Evolutionary conservation across 257 asterid species (phyloP).

Genomic region (Plectranthus barbatus): DNA sequence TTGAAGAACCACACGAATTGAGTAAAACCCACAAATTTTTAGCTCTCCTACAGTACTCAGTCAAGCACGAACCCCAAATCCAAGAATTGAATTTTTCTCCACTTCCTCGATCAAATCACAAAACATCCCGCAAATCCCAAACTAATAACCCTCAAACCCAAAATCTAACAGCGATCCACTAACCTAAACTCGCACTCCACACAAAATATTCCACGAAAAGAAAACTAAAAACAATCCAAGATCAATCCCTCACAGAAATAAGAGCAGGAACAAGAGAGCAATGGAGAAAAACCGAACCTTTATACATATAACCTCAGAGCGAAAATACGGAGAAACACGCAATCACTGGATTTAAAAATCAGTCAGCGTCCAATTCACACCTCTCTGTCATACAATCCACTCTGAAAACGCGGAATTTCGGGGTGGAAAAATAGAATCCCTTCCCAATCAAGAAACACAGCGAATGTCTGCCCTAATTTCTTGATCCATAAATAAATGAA

Average conservation of each 20-base stretch:
- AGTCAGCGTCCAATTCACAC: conserved; percentile 17
- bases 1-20: conserved; percentile 9
- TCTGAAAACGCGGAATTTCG: conserved; percentile 17
- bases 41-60: not conserved
- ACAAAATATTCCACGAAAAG: not conserved
- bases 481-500: conserved; percentile 6
- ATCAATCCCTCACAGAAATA: not conserved
- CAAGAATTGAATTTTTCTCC: not conserved
- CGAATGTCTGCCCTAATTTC: conserved; percentile 26
- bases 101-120: conserved; percentile 7
- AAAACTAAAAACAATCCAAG: not conserved
- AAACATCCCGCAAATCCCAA: conserved; percentile 8
- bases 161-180: conserved; percentile 14
- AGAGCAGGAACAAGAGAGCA: not conserved
- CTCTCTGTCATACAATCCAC: conserved; percentile 21
- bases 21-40: not conserved
- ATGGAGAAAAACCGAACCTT: conserved; percentile 14
- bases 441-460: conserved; percentile 15
- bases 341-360: conserved; percentile 11
- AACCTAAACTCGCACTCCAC: conserved; percentile 1
- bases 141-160: not conserved
- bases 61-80: conserved; percentile 5
- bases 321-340: conserved; percentile 16
- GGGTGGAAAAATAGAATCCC: conserved; percentile 1
- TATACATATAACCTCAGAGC: conserved; percentile 7